Conservation (phyloP, 768 basidiomycete genomes). For the Glaciozyma martinii region DNA sequence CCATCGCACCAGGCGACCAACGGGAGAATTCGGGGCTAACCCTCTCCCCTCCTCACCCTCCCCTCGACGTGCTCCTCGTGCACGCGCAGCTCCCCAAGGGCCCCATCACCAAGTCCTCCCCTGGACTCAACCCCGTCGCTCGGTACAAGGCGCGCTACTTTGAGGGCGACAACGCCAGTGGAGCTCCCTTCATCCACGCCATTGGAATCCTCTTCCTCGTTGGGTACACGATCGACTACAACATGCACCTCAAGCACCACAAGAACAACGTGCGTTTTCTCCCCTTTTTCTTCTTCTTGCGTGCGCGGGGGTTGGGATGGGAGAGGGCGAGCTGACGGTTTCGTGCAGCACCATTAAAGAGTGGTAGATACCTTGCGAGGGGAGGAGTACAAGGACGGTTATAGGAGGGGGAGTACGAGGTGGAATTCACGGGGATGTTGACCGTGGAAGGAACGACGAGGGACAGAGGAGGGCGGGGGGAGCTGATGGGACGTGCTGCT, state of each 20-base stretch:
- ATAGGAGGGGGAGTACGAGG: no score
- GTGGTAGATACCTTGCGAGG: no score
- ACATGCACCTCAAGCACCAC: conserved; percentile 1
- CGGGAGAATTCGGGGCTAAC: conserved; percentile 1
- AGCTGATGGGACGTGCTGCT: no score
- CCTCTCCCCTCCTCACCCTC: neutral
- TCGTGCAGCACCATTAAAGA: no score
- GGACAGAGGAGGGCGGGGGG: no score
- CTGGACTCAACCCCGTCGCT: conserved; percentile 44
- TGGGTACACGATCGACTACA: conserved; percentile 62
- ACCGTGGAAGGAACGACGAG: no score
- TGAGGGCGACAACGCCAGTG: conserved; percentile 72
- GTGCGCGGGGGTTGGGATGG: no score
- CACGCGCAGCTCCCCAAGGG: conserved; percentile 67
- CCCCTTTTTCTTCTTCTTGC: no score
- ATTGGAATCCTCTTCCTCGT: conserved; percentile 62
- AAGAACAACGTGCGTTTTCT: no score
- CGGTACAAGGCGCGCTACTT: conserved; percentile 74
- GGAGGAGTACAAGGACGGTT: no score
- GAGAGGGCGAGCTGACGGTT: no score
- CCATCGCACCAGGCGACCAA: neutral
- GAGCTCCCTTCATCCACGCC: conserved; percentile 51
- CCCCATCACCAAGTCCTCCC: conserved; percentile 45
- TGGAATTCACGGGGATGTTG: no score
- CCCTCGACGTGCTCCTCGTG: neutral